Evolutionary conservation across 129 eudicot species (phyloP).

Genomic region (Deinandra increscens): DNA sequence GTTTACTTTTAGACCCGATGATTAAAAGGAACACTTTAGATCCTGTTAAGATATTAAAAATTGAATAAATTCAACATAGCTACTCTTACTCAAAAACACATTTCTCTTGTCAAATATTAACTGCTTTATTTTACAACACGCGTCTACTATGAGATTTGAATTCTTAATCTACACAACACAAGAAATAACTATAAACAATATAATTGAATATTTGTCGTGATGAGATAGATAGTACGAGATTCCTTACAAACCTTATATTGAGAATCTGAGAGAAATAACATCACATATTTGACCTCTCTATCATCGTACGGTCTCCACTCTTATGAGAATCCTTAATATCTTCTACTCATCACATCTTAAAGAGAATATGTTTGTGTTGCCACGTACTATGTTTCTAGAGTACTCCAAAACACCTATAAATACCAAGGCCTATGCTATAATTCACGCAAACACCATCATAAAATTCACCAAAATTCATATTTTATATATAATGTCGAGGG

Average conservation of each 20-base stretch:
- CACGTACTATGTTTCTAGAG: constrained; percentile 22
- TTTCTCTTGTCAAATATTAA: too few species aligned
- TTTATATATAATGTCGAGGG: constrained; percentile 29
- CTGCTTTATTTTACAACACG: too few species aligned
- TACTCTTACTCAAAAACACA: too few species aligned
- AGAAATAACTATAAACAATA: neutral
- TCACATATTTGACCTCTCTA: constrained; percentile 9
- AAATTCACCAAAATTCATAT: neutral
- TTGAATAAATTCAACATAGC: too few species aligned
- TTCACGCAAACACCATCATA: constrained; percentile 20
- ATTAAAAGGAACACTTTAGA: too few species aligned
- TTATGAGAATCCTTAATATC: constrained; percentile 24
- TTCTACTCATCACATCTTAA: constrained; percentile 19
- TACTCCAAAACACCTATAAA: constrained; percentile 26
- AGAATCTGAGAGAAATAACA: too few species aligned
- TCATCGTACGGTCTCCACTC: constrained; percentile 20
- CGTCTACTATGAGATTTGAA: too few species aligned
- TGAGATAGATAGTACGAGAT: constrained; percentile 15
- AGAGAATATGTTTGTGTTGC: constrained; percentile 25
- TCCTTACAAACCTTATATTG: too few species aligned
- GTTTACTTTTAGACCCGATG: too few species aligned
- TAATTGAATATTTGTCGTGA: constrained; percentile 10
- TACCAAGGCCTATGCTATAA: constrained; percentile 8
- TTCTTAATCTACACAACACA: too few species aligned
- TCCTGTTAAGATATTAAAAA: too few species aligned